Conservation (phyloP, 164 flowering plant species). For the Brasenia schreberi region DNA sequence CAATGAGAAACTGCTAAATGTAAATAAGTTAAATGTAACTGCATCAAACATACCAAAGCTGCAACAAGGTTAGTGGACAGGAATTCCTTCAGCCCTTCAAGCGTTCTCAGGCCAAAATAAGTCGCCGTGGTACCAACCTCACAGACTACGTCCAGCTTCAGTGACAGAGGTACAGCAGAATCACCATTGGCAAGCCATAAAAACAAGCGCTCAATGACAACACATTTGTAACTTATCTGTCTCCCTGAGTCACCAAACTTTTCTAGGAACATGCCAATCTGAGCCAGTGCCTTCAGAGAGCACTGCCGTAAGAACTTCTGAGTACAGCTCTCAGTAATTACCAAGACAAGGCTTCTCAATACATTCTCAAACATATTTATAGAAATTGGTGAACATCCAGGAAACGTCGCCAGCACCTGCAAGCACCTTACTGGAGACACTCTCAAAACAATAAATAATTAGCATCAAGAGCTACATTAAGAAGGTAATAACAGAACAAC, state of each 20-base stretch:
- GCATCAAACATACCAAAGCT: conserved; percentile 37
- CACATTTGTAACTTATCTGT: conserved; percentile 25
- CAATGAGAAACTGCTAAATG: too few relatives aligned
- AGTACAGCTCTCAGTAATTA: conserved; percentile 21
- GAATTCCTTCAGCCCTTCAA: conserved; percentile 47
- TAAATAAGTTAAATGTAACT: too few relatives aligned
- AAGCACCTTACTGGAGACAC: conserved; percentile 67
- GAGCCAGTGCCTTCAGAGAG: conserved; percentile 45
- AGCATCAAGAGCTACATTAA: too few relatives aligned
- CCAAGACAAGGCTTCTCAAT: conserved; percentile 31
- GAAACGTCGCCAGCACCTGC: conserved; percentile 60
- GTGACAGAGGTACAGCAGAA: conserved; percentile 28
- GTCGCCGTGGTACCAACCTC: conserved; percentile 39
- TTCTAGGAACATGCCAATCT: conserved; percentile 47
- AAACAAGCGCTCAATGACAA: conserved; percentile 49
- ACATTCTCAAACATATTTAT: conserved; percentile 37
- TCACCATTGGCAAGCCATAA: conserved; percentile 28
- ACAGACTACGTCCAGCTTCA: conserved; percentile 50
- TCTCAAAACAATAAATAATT: not conserved
- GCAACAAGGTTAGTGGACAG: conserved; percentile 33
- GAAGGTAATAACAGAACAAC: too few relatives aligned
- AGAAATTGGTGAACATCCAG: conserved; percentile 30
- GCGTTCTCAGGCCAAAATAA: conserved; percentile 33
- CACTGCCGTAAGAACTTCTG: conserved; percentile 38
- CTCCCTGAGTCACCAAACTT: conserved; percentile 38